Base-by-base conservation (phyloP, 148 eudicot genomes). In the Camellia granthamiana region DNA sequence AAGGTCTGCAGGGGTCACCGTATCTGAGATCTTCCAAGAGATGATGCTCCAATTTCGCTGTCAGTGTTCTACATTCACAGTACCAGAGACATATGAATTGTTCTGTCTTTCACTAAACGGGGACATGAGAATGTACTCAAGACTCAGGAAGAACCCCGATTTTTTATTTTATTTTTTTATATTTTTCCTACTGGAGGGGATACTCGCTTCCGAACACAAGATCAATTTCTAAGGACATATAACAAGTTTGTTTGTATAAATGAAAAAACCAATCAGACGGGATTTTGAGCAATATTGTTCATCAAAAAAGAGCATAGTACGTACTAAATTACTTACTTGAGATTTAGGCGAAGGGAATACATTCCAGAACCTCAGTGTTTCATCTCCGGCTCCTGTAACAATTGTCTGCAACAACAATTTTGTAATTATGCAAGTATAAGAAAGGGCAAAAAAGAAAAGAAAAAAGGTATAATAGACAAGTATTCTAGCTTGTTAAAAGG, bases 341-440 rank as follows among this genome's bases (percentile, higher is more conserved):
- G 90, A 89, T 81, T 92, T 94, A 14, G 95, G 90, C 69, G 95
- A 91, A 85, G 98, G 98, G 82, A 94, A 94, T 72, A 92, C 95
- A 81, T 91, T 91, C 98, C 98, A 94, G 83, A 94, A 94, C 84
- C 97, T 83, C 21, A 94, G 97, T 55, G 98, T 92, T 88, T 94
- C 98, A 86, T 94, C 98, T 80, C 98, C 98, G 6, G 98, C 97
- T 79, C 98, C 98, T 6, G 98, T 95, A 19, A 93, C 97, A 82
- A 95, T 93, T 68, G 97, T 90, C 98, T 95, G 90, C 86, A 88
- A 47, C 68, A 77, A 44, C 58, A 77, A 43, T 61, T 6, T 73
- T 58, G 19, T 58, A 81, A 52, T 60, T 66, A 30, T 16, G 21
- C 8, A 19, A n/a, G 9, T 64, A 13, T 15, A n/a, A 77, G 51